Evolutionary conservation across 176 grass and related monocot species (phyloP), one percentile per base, ranked within the genome.

Genomic region (Ananas comosus): DNA sequence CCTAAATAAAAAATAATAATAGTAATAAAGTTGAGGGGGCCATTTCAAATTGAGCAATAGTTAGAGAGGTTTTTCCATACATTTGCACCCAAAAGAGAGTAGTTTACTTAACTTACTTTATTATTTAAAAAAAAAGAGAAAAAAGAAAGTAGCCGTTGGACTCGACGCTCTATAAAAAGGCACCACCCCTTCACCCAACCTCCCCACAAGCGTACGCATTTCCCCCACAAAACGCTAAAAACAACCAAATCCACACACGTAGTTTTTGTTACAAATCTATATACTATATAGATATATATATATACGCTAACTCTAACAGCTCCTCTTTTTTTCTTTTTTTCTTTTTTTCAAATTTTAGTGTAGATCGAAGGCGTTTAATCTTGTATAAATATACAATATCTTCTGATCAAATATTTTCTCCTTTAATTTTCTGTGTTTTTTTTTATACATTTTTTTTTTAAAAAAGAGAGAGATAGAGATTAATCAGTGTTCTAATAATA

Each of bases 141-240:
- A 18, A n/a, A 51, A 51, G 18, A 22, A 68, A 73, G 48, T 74
- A 80, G 73, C 78, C 70, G 78, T 74, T 80, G 70, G 49, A 18
- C 63, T 61, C 63, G 27, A 51, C 63, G 25, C 24, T 74, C 70
- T 80, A 80, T 80, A 74, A 65, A 80, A 80, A 53, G 27, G 33
- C 59, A 64, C 16, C 56, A 24, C 21, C 16, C 56, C 3, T 49
- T 24, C 51, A 33, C 70, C 76, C 53, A 64, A 58, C 67, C 10
- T 63, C 16, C 16, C 12, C 13, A 22, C 9, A 7, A 11, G 33
- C 33, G 33, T 7, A 42, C 33, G 33, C 5, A 7, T 42, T 42
- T 42, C 33, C 6, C 33, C 33, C 13, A 18, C 56, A 16, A 61
- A 2, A 18, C 16, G n/a, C 14, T 61, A 61, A 10, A n/a, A 10